Evolutionary conservation across 2,329 filamentous ascomycete species (phyloP).

Genomic region (Talaromyces sp.): DNA sequence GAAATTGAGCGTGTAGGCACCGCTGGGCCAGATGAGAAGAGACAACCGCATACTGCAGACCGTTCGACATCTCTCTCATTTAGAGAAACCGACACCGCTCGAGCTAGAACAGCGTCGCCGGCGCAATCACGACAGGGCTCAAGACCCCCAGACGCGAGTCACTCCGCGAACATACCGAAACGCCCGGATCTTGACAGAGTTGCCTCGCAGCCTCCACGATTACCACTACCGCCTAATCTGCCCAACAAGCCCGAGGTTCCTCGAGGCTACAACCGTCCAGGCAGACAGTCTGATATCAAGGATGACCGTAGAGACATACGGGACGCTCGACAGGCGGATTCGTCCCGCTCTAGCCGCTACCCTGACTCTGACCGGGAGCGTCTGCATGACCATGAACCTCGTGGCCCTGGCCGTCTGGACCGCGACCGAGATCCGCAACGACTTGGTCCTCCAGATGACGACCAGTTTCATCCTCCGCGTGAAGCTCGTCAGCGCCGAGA

Average conservation of each 20-base stretch:
- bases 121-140: constrained; percentile 27
- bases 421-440: constrained; percentile 29
- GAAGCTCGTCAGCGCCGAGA: constrained; percentile 35
- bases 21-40: neutral
- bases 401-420: constrained; percentile 35
- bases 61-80: neutral
- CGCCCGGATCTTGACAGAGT: constrained; percentile 39
- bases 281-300: constrained; percentile 36
- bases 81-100: constrained; percentile 19
- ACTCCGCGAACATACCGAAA: constrained; percentile 34
- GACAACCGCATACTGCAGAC: neutral
- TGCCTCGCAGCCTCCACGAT: constrained; percentile 24
- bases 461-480: constrained; percentile 32
- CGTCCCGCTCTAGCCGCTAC: constrained; percentile 35
- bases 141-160: constrained; percentile 29
- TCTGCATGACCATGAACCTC: constrained; percentile 36
- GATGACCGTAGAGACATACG: constrained; percentile 36
- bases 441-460: constrained; percentile 34
- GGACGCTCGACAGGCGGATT: constrained; percentile 35
- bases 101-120: constrained; percentile 21
- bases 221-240: constrained; percentile 35
- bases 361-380: constrained; percentile 37
- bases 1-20: neutral
- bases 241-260: constrained; percentile 33
- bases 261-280: constrained; percentile 35